Evolutionary conservation across 352 stramenopile genomes (phyloP), one percentile per base, ranked within the genome.

Genomic region (Phytophthora idaei): DNA sequence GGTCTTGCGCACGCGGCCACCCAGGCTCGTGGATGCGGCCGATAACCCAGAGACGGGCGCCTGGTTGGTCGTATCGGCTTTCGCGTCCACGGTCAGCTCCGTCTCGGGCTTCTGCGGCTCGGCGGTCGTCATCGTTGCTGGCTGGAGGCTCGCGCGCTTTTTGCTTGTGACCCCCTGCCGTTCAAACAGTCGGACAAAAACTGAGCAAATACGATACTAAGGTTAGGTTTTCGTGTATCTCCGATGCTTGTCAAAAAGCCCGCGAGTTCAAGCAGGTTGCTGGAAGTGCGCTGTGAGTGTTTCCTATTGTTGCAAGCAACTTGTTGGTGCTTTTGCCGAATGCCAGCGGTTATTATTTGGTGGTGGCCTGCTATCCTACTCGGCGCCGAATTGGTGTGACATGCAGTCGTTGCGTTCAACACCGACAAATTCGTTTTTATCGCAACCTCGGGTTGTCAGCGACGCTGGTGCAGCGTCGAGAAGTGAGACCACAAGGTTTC

Each of bases 1-100:
- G 1, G 80, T 77, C 57, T 76, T 75, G 49, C 85, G 85, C 74
- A 89, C 81, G 48, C 85, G 85, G 0, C 73, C 73, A 27, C 78
- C 71, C 25, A 76, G 55, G 59, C 64, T 85, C 61, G 73, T 64
- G 4, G 61, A 57, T 2, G 29, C 8, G 17, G 36, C 34, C 17
- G 41, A 46, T 21, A 34, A 57, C 11, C 15, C 47, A 15, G 47
- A 41, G 15, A 17, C 45, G 27, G 29, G 25, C 25, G 41, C n/a
- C 25, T 42, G 21, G 12, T 12, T 54, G 12, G 62, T 41, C 21
- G 50, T 10, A 31, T 64, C 57, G 15, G 51, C 45, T 12, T 61
- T 10, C 31, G 61, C 21, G 27, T 74, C 39, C 36, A 71, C 59
- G 17, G 21, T 42, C 42, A 68, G 42, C 48, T 64, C 27, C 44